Conservation (phyloP, 2,329 filamentous ascomycete species). For the Neofusicoccum sp. region DNA sequence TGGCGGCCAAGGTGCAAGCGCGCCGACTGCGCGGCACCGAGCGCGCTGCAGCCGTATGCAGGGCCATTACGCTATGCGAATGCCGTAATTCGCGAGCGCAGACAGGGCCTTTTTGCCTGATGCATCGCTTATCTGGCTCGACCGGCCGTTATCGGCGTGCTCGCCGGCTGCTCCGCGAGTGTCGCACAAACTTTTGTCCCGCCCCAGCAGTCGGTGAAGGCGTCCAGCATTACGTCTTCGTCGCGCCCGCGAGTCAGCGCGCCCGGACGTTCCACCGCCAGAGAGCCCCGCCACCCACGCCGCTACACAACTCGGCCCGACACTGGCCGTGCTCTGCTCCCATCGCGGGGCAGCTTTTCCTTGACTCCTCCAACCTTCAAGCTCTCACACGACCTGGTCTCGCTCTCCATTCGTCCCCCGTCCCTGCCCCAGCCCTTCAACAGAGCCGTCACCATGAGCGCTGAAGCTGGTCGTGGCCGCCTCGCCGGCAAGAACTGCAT, state of each 20-base stretch:
- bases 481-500: conserved; percentile 68
- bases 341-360: conserved; percentile 15
- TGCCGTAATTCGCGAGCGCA: neutral
- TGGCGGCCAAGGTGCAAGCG: neutral
- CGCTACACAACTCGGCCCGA: conserved; percentile 2
- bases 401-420: conserved; percentile 9
- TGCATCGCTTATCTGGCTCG: conserved; percentile 13
- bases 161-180: neutral
- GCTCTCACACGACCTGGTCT: neutral
- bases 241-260: neutral
- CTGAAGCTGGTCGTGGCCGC: conserved; percentile 38
- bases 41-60: neutral
- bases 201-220: neutral
- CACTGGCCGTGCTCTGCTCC: conserved; percentile 1
- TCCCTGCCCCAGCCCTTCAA: conserved; percentile 11
- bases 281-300: conserved; percentile 3
- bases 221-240: conserved; percentile 6
- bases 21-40: neutral
- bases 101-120: conserved; percentile 5
- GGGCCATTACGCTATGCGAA: conserved; percentile 10
- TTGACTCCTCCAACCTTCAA: conserved; percentile 4
- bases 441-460: conserved; percentile 36
- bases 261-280: conserved; percentile 12
- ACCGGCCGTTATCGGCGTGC: conserved; percentile 9
- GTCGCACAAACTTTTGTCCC: no score